phyloP scores from a whole-genome alignment of 352 stramenopile species.

The Phytophthora crassamura region DNA sequence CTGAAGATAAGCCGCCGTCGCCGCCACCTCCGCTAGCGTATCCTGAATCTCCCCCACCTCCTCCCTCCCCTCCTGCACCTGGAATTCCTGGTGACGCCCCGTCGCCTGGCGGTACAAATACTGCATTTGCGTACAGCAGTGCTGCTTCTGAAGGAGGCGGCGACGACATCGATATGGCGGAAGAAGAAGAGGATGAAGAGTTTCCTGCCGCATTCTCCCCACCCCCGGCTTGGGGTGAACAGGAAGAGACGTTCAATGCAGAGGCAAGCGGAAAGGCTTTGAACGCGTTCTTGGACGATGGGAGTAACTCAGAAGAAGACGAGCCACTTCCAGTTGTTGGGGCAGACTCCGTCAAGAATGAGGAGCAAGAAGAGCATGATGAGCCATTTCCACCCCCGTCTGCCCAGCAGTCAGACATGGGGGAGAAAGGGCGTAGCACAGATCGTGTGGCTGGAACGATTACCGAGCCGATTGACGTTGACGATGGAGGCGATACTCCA shows the following conservation, averaged over 20 bases:
- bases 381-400: constrained; percentile 36
- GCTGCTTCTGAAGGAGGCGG: constrained; percentile 16
- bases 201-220: constrained; percentile 62
- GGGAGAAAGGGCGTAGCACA: not conserved
- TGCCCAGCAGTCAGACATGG: not conserved
- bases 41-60: constrained; percentile 42
- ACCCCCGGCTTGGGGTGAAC: constrained; percentile 37
- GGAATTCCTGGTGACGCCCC: constrained; percentile 18
- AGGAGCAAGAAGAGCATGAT: constrained; percentile 37
- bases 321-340: constrained; percentile 55
- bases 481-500: constrained; percentile 42
- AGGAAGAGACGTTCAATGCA: constrained; percentile 52
- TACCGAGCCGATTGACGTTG: constrained; percentile 34
- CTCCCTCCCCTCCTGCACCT: constrained; percentile 39
- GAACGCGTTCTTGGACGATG: constrained; percentile 77
- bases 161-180: constrained; percentile 15
- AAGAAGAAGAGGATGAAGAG: constrained; percentile 82
- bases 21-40: constrained; percentile 25
- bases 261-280: constrained; percentile 72
- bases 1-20: not conserved
- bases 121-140: not conserved
- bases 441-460: not conserved
- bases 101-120: constrained; percentile 6
- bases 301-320: constrained; percentile 67
- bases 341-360: constrained; percentile 19